These are phyloP conservation scores for Turnera subulata DNA, from an alignment of 345 rosid species.

Conservation along the genomic window DNA sequence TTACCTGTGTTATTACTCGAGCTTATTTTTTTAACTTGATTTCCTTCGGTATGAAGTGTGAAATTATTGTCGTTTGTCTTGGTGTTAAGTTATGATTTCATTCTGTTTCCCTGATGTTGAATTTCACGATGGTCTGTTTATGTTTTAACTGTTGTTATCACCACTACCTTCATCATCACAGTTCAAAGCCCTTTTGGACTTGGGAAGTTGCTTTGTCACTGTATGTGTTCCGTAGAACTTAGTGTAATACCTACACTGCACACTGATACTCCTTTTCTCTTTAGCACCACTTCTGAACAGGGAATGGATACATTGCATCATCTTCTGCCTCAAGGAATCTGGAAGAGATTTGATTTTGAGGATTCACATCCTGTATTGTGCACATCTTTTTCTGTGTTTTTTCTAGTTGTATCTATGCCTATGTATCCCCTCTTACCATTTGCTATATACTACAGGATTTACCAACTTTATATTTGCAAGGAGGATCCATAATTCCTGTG, in stretches of 20 bases:
- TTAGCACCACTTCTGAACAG: conserved; percentile 48
- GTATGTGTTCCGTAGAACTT: not conserved
- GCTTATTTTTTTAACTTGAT: not conserved
- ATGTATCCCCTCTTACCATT: conserved; percentile 8
- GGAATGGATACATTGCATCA: conserved; percentile 44
- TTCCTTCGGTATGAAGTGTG: not conserved
- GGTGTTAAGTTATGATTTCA: no score
- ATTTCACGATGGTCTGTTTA: no score
- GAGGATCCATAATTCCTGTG: conserved; percentile 74
- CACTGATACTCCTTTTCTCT: conserved; percentile 10
- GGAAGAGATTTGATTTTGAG: conserved; percentile 76
- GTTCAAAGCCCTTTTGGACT: no score
- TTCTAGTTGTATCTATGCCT: not conserved
- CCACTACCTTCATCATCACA: no score
- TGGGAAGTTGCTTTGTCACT: no score
- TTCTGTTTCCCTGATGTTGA: no score
- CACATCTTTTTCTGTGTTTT: conserved; percentile 4
- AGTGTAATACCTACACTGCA: conserved; percentile 1
- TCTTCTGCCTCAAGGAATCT: conserved; percentile 63
- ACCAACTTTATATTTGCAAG: conserved; percentile 76
- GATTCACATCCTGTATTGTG: conserved; percentile 66
- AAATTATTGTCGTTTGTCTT: no score
- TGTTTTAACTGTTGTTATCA: no score
- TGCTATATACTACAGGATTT: conserved; percentile 55
- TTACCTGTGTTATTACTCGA: conserved; percentile 1